Base-by-base conservation (phyloP, 179 eudicot genomes). In the Pouteria campechiana region DNA sequence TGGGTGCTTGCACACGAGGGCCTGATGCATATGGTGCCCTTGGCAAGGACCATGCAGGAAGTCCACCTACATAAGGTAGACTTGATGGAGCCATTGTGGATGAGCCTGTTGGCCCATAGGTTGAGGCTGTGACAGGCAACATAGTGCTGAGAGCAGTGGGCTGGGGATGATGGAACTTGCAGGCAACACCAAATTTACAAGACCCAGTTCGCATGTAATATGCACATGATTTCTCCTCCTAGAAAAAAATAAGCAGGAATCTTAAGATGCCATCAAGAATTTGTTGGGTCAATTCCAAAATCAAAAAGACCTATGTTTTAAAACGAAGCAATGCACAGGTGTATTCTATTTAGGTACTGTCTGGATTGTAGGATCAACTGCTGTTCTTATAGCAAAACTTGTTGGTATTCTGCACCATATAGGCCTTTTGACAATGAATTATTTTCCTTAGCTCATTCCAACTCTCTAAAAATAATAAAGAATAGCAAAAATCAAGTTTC, bases 121-220 rank as follows among this genome's bases (percentile, higher is more conserved):
- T 37, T 27, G 57, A 24, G 30, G 74, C 76, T 31, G 55, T 31
- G 10, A 52, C 45, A 17, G 82, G 65, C 35, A 60, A 53, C 38
- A 48, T 20, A 32, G 61, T 54, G 39, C 57, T 67, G 51, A 60
- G 4, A 1, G 80, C 37, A 15, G 67, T 16, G 21, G 65, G 76
- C 41, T 64, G 72, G 12, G 94, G 94, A 56, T 83, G 94, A 57
- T 81, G 48, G 52, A 76, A 83, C 71, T 81, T 83, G 74, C 94
- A 80, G 16, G 68, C 71, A 23, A 36, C 40, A 55, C 94, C 89
- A 56, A 57, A 83, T 65, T 76, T 83, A 57, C 94, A 83, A 0
- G 25, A 41, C 40, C 60, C 73, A 29, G 71, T 71, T 44, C 64
- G 67, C 78, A 83, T 42, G 67, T 83, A 83, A 61, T 50, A 70